Evolutionary conservation across 441 rosid genomes (phyloP).

Genomic region (Biscutella laevigata): DNA sequence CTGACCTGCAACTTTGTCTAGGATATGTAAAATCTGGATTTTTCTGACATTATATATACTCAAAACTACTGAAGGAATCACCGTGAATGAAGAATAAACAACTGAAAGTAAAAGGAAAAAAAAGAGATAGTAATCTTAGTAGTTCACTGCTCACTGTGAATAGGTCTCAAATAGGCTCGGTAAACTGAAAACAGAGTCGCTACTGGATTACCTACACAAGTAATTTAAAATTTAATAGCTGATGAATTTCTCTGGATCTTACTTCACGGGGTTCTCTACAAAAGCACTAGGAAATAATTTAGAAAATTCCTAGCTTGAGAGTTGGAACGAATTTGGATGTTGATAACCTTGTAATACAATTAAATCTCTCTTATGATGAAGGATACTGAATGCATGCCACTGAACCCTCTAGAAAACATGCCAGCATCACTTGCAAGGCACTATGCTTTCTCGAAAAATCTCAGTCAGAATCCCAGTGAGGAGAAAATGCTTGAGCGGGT

Average conservation of each 20-base stretch:
- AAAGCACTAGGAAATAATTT: conserved; percentile 1
- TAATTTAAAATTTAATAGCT: conserved; percentile 1
- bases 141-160: neutral
- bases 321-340: neutral
- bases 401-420: conserved; percentile 49
- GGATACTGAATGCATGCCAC: conserved; percentile 74
- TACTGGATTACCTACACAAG: neutral
- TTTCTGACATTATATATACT: too few relatives aligned
- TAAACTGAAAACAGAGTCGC: conserved; percentile 3
- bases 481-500: conserved; percentile 40
- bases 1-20: conserved; percentile 15
- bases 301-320: neutral
- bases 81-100: too few relatives aligned
- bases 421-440: conserved; percentile 56
- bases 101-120: too few relatives aligned
- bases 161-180: neutral
- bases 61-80: too few relatives aligned
- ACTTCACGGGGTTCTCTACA: neutral
- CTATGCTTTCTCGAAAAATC: conserved; percentile 30
- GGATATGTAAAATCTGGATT: conserved; percentile 1
- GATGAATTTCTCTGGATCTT: neutral
- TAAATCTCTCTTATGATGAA: conserved; percentile 27
- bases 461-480: conserved; percentile 33
- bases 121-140: neutral
- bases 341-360: conserved; percentile 11